Conservation (phyloP, 2,329 filamentous ascomycete genomes). For the Piedraia hortae region DNA sequence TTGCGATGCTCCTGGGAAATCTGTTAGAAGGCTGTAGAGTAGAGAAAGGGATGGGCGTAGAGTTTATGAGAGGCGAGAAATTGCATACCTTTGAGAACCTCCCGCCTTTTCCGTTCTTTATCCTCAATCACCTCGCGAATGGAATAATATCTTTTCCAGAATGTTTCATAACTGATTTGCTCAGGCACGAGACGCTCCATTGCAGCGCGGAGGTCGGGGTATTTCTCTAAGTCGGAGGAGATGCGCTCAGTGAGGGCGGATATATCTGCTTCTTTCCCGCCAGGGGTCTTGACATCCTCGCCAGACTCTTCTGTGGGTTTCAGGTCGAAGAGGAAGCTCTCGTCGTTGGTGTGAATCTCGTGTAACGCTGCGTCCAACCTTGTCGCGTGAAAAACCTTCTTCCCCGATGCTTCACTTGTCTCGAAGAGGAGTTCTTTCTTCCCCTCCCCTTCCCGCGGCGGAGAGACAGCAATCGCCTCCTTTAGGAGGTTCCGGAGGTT, state of each 20-base stretch:
- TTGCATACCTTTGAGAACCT: constrained; percentile 60
- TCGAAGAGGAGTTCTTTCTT: constrained; percentile 51
- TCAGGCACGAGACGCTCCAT: constrained; percentile 97
- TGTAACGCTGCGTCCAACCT: constrained; percentile 88
- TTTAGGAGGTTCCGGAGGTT: constrained; percentile 74
- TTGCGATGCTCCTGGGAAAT: constrained; percentile 30
- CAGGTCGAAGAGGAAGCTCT: constrained; percentile 64
- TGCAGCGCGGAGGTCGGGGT: constrained; percentile 54
- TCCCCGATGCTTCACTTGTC: constrained; percentile 66
- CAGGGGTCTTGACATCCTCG: constrained; percentile 39
- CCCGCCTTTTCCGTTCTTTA: constrained; percentile 64
- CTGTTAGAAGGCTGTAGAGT: constrained; percentile 1
- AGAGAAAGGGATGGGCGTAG: not conserved
- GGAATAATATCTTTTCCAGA: constrained; percentile 94
- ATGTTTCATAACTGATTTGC: constrained; percentile 61
- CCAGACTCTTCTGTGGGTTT: constrained; percentile 43
- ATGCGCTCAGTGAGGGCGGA: constrained; percentile 69
- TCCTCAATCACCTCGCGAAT: constrained; percentile 76
- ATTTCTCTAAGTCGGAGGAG: constrained; percentile 53
- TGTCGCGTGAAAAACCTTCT: constrained; percentile 80
- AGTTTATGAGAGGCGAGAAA: not conserved
- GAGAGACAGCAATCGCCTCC: constrained; percentile 70
- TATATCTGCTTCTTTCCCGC: constrained; percentile 42
- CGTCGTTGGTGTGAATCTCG: constrained; percentile 64
- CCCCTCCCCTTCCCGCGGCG: constrained; percentile 27